phyloP scores from a whole-genome alignment of 1,139 yeast genomes.

The Chernovozyma aurita region DNA sequence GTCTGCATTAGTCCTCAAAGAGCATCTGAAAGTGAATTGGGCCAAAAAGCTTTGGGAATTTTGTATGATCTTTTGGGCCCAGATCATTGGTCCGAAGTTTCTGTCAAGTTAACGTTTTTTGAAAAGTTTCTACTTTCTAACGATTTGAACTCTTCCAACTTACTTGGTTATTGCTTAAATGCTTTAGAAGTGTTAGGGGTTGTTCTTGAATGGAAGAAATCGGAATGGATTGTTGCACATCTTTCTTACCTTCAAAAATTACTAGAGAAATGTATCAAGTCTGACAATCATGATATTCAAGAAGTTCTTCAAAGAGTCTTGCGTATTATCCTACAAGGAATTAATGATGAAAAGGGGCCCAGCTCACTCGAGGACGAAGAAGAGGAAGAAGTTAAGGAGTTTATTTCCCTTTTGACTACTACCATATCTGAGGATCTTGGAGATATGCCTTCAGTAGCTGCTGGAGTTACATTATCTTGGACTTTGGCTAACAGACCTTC shows the following conservation, averaged over 20 bases:
- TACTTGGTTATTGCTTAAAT: slow-evolving; percentile 75
- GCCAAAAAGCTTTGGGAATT: slow-evolving; percentile 74
- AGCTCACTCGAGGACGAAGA: slow-evolving; percentile 35
- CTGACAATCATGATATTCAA: slow-evolving; percentile 82
- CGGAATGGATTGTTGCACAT: slow-evolving; percentile 74
- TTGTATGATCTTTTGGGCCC: slow-evolving; percentile 70
- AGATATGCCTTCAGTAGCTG: slow-evolving; percentile 78
- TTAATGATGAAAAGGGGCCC: slow-evolving; percentile 38
- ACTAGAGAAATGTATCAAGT: slow-evolving; percentile 75
- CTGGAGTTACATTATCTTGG: slow-evolving; percentile 87
- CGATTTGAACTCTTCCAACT: slow-evolving; percentile 60
- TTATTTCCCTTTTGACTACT: slow-evolving; percentile 56
- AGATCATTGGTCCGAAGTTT: slow-evolving; percentile 80
- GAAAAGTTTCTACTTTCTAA: slow-evolving; percentile 80
- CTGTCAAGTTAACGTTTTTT: slow-evolving; percentile 77
- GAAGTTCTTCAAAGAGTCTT: slow-evolving; percentile 76
- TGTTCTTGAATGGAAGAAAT: slow-evolving; percentile 70
- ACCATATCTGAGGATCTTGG: slow-evolving; percentile 83
- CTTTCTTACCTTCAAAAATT: slow-evolving; percentile 64
- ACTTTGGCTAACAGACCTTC: slow-evolving; percentile 74
- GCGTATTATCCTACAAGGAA: slow-evolving; percentile 59
- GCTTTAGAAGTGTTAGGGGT: slow-evolving; percentile 90
- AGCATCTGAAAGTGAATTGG: slow-evolving; percentile 79
- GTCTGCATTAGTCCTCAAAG: slow-evolving; percentile 85
- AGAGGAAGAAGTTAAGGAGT: slow-evolving; percentile 57